A percentile compares a stretch with the other conserved stretches of the same genome.
Evolutionary conservation across 2,329 filamentous ascomycete genomes (phyloP).

Genomic region (Phyllosticta ampelicida): DNA sequence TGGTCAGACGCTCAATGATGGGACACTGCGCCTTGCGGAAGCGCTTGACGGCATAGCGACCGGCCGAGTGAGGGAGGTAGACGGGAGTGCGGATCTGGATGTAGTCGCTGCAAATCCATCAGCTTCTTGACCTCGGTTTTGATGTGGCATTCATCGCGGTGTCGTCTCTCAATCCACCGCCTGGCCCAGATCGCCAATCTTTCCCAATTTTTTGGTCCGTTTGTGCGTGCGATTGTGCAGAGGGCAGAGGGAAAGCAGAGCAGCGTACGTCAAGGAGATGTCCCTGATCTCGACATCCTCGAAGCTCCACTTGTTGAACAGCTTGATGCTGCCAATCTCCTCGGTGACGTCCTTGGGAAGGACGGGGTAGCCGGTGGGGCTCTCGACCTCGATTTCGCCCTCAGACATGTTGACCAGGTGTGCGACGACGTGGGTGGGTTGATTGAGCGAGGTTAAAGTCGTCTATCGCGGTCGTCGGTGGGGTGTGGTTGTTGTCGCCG

Average conservation of each 20-base stretch:
- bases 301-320: constrained; percentile 98
- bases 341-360: constrained; percentile 87
- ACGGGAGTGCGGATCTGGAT: constrained; percentile 98
- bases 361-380: constrained; percentile 61
- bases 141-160: neutral
- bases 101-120: constrained; percentile 67
- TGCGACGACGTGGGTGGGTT: constrained; percentile 3
- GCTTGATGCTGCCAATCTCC: constrained; percentile 86
- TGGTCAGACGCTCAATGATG: constrained; percentile 99
- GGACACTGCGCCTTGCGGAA: constrained; percentile 99
- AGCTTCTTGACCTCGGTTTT: constrained; percentile 17
- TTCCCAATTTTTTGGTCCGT: constrained; percentile 7
- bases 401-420: constrained; percentile 71
- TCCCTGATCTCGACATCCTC: constrained; percentile 99
- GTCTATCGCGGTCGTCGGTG: constrained; percentile 7
- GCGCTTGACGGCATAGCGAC: constrained; percentile 97
- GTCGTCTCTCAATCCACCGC: neutral
- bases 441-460: neutral
- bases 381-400: constrained; percentile 89
- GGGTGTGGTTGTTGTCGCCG: constrained; percentile 9
- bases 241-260: neutral
- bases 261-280: constrained; percentile 94
- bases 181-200: constrained; percentile 6
- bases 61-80: constrained; percentile 98
- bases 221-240: constrained; percentile 7